These are phyloP conservation scores for Alternaria brassicae DNA, from an alignment of 2,329 filamentous ascomycete genomes.

Conservation along the genomic window DNA sequence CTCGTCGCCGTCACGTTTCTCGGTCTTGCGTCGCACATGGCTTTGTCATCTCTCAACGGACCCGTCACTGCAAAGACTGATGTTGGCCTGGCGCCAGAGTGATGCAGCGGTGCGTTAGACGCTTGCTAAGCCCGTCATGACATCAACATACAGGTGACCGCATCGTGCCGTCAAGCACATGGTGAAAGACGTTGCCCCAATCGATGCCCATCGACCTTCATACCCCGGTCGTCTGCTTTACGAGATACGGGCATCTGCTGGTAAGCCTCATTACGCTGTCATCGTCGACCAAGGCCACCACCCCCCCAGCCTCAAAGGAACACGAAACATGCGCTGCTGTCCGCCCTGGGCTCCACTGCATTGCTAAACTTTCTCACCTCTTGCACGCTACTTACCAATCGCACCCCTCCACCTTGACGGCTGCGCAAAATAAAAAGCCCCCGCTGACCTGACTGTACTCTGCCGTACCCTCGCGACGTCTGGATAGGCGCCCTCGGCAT, in stretches of 20 bases:
- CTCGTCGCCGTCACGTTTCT: conserved; percentile 4
- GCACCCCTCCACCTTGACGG: background rate
- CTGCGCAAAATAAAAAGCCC: conserved; percentile 5
- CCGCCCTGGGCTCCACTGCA: background rate
- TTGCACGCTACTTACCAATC: conserved; percentile 10
- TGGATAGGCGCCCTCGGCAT: conserved; percentile 34
- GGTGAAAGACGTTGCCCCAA: background rate
- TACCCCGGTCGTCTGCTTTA: conserved; percentile 2
- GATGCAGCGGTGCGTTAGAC: conserved; percentile 27
- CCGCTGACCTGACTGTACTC: conserved; percentile 15
- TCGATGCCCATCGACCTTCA: background rate
- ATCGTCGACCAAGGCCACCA: conserved; percentile 1
- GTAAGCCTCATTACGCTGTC: conserved; percentile 4
- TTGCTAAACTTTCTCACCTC: conserved; percentile 6
- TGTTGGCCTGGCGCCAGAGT: conserved; percentile 8
- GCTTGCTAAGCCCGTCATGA: conserved; percentile 22
- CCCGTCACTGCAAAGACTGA: conserved; percentile 9
- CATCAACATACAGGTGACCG: conserved; percentile 30
- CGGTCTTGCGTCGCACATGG: background rate
- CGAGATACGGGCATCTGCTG: conserved; percentile 9
- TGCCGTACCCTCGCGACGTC: conserved; percentile 5
- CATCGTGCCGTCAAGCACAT: conserved; percentile 10
- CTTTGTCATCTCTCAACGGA: background rate
- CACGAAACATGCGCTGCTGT: conserved; percentile 27
- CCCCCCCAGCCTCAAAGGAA: conserved; percentile 16